Base-by-base conservation (phyloP, 371 early-diverging fungal genomes). In the Lichtheimia hyalospora region DNA sequence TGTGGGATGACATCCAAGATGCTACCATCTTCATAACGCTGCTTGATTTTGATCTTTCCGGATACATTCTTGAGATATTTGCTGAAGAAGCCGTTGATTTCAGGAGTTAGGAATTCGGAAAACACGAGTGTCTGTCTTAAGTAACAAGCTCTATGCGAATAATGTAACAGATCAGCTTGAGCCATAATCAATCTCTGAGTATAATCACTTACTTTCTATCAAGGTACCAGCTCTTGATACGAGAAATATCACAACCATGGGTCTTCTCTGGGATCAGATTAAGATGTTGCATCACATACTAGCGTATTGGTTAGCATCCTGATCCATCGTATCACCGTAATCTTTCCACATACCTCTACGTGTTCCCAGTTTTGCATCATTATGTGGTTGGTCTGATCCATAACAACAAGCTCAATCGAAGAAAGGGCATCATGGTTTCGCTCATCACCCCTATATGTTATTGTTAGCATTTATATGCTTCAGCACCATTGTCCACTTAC, bases 301-400 rank as follows among this genome's bases (percentile, higher is more conserved):
- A 67, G 12, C 2, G 46, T 4, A 14, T 6, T 7, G 16, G 16
- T 18, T 18, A 21, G 46, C 10, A 46, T 18, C n/a, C 21, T 46
- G n/a, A 5, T 34, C 13, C n/a, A 8, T 46, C 7, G n/a, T 7
- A 8, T n/a, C 46, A n/a, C 15, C 18, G n/a, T 46, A 5, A 0
- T 16, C 10, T 46, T 5, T 16, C 46, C 6, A 8, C 46, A 20
- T 67, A 81, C 81, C 69, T 85, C 75, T 48, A 97, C 76, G 62
- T 99, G 97, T 57, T 98, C 97, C 97, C 97, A 97, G 78, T 97
- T 99, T 68, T 99, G 99, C 97, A 97, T 97, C 61, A 91, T 66
- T 57, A 97, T 76, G 34, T 89, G 84, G 44, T 95, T 91, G 21
- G 92, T 79, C 66, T 91, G 90, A 71, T 97, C 97, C 23, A 96